Evolutionary conservation across 2,329 filamentous ascomycete species (phyloP).

Genomic region (Cercospora citrullina): DNA sequence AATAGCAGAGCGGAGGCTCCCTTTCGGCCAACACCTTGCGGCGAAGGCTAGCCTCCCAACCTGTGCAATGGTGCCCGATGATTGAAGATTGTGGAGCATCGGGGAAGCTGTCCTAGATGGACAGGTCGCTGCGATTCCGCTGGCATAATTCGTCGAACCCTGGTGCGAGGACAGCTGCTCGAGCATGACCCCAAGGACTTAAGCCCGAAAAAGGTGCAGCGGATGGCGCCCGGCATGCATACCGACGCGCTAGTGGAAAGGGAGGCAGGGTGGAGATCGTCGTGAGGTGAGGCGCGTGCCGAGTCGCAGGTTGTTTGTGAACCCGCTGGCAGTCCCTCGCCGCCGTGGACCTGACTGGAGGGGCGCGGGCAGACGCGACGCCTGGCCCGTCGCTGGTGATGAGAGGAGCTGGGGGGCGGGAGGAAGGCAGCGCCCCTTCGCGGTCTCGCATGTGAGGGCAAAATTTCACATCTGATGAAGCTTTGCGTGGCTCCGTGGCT

Average conservation of each 20-base stretch:
- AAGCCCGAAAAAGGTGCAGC: not conserved
- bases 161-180: not conserved
- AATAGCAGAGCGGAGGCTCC: not conserved
- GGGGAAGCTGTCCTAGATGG: not conserved
- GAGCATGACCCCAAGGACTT: not conserved
- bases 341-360: not conserved
- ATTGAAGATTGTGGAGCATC: not conserved
- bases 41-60: not conserved
- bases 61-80: not conserved
- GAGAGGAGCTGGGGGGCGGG: not conserved
- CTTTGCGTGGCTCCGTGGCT: not conserved
- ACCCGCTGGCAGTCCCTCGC: not conserved
- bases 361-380: not conserved
- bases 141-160: not conserved
- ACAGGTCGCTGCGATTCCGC: not conserved
- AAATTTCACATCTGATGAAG: not conserved
- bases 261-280: constrained; percentile 8
- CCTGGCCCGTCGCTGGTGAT: not conserved
- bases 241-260: constrained; percentile 3
- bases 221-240: constrained; percentile 5
- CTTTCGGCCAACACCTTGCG: not conserved
- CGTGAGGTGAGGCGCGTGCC: constrained; percentile 5
- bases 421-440: not conserved
- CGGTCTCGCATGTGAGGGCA: not conserved
- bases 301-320: constrained; percentile 9